These are phyloP conservation scores for Vitis hybrid DNA, from an alignment of 177 flowering plant species.

Conservation along the genomic window DNA sequence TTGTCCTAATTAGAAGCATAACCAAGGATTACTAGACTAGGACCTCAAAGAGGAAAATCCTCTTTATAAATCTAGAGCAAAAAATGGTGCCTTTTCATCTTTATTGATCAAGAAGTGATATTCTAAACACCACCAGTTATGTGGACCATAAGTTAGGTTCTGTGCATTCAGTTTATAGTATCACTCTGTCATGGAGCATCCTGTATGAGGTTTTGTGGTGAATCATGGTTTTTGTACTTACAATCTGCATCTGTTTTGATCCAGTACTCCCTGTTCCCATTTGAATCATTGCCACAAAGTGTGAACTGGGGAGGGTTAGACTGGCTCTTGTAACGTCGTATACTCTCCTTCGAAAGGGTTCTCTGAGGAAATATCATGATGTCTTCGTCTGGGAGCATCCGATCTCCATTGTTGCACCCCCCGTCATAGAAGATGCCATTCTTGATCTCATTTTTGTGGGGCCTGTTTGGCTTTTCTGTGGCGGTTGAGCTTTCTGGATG, in stretches of 20 bases:
- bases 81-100: too few relatives aligned
- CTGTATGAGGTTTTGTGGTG: too few relatives aligned
- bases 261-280: slow-evolving; percentile 74
- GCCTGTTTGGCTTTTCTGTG: slow-evolving; percentile 29
- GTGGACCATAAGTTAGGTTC: too few relatives aligned
- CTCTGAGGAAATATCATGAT: slow-evolving; percentile 35
- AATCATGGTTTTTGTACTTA: slow-evolving; percentile 39
- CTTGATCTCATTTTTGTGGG: slow-evolving; percentile 31
- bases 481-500: slow-evolving; percentile 67
- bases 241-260: slow-evolving; percentile 93
- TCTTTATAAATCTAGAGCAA: too few relatives aligned
- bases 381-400: slow-evolving; percentile 36
- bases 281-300: slow-evolving; percentile 40
- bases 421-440: slow-evolving; percentile 20
- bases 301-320: slow-evolving; percentile 34
- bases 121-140: too few relatives aligned
- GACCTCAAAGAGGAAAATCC: too few relatives aligned
- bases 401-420: slow-evolving; percentile 28
- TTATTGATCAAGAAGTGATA: too few relatives aligned
- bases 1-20: too few relatives aligned
- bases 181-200: too few relatives aligned
- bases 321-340: slow-evolving; percentile 38
- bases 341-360: slow-evolving; percentile 29
- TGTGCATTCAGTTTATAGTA: too few relatives aligned
- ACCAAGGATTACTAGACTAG: too few relatives aligned